These are phyloP conservation scores for Termitomyces sp. DNA, from an alignment of 768 basidiomycete genomes.

Conservation along the genomic window DNA sequence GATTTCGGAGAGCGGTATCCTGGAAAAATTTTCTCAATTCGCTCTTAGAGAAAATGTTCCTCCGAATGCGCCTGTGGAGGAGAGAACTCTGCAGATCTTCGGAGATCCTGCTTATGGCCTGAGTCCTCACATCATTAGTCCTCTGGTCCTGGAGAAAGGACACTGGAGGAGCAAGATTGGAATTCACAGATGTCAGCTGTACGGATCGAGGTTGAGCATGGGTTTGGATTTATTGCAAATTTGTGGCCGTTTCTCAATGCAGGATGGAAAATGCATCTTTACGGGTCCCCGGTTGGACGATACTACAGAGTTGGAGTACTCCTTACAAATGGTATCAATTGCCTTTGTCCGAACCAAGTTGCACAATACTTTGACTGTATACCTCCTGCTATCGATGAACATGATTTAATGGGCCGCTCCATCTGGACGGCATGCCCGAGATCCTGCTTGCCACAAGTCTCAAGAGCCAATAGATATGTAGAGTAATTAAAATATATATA, in stretches of 20 bases:
- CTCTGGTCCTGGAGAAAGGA: conserved; percentile 14
- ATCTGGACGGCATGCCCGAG: no score
- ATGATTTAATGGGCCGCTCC: no score
- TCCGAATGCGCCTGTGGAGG: neutral
- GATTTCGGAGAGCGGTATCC: neutral
- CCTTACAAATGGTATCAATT: conserved; percentile 21
- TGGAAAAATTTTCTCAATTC: neutral
- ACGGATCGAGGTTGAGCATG: conserved; percentile 24
- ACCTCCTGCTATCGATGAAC: no score
- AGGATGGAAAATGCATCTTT: conserved; percentile 17
- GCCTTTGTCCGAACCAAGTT: conserved; percentile 21
- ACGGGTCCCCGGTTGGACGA: conserved; percentile 16
- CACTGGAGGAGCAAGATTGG: conserved; percentile 17
- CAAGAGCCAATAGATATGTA: no score
- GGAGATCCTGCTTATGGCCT: conserved; percentile 25
- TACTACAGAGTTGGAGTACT: conserved; percentile 24
- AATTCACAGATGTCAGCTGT: conserved; percentile 21
- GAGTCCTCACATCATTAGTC: conserved; percentile 15
- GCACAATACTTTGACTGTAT: conserved; percentile 18
- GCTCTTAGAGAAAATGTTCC: neutral
- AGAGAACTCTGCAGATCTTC: conserved; percentile 18
- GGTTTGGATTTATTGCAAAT: conserved; percentile 18
- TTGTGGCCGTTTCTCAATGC: conserved; percentile 22
- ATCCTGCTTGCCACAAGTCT: no score
- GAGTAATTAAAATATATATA: no score